Evolutionary conservation across 805 yeast genomes (phyloP).

Genomic region (Candida corydali): DNA sequence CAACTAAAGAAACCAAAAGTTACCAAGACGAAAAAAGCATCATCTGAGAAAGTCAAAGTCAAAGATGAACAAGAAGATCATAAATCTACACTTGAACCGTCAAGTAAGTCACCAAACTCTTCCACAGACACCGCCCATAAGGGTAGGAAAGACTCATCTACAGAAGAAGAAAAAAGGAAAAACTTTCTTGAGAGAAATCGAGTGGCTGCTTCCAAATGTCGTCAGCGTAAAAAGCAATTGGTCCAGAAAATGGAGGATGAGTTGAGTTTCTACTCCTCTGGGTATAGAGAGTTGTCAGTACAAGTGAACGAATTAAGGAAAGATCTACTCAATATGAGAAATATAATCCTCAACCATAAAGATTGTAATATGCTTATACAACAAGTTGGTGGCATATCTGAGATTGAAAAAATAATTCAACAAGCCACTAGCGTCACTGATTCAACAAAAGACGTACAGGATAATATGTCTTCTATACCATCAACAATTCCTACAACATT

Average conservation of each 20-base stretch:
- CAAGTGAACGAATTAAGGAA: conserved; percentile 59
- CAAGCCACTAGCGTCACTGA: conserved; percentile 28
- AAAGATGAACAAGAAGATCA: conserved; percentile 8
- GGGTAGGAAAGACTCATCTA: conserved; percentile 7
- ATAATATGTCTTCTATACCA: conserved; percentile 27
- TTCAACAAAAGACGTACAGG: conserved; percentile 18
- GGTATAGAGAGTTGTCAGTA: conserved; percentile 60
- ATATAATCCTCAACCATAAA: conserved; percentile 46
- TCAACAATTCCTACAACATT: conserved; percentile 39
- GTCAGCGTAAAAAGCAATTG: conserved; percentile 90
- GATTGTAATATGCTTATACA: conserved; percentile 41
- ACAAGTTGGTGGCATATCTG: conserved; percentile 45
- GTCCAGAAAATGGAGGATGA: conserved; percentile 80
- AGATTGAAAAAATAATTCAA: conserved; percentile 39
- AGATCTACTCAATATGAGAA: conserved; percentile 48
- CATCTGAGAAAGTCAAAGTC: conserved; percentile 3
- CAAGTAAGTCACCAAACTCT: background rate
- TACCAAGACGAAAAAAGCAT: conserved; percentile 6
- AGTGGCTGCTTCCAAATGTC: conserved; percentile 91
- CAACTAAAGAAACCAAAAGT: conserved; percentile 6
- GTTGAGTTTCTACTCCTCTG: conserved; percentile 61
- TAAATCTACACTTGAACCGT: conserved; percentile 7
- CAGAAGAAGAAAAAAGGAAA: conserved; percentile 51
- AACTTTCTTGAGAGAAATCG: conserved; percentile 85
- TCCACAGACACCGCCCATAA: conserved; percentile 5